Base-by-base conservation (phyloP, 345 rosid genomes). In the Carallia brachiata region DNA sequence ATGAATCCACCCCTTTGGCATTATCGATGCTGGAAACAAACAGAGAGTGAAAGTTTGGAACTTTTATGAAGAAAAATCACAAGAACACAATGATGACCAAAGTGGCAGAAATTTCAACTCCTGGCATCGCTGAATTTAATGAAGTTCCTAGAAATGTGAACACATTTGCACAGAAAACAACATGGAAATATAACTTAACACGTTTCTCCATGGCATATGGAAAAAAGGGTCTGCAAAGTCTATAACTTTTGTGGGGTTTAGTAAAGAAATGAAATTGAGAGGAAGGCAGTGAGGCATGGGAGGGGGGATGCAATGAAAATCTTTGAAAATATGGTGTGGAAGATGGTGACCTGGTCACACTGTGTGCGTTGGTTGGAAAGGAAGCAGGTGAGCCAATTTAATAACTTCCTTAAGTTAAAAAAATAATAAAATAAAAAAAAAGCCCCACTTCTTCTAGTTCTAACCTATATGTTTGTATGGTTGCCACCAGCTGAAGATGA, bases 1-100 rank as follows among this genome's bases (percentile, higher is more conserved):
- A 54, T 58, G 82, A 80, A 83, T 85, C 90, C 78, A 80, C 82
- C 94, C 87, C 78, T 80, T 74, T 76, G 88, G 82, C 98, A 93
- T 89, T 84, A 68, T 83, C 73, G 84, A 80, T 56, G 61, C 36
- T 34, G 75, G 80, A n/a, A n/a, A n/a, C n/a, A n/a, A n/a, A n/a
- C n/a, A n/a, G n/a, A n/a, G n/a, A 52, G 32, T 6, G 31, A 63
- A 70, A 73, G 30, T 67, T 64, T 40, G 65, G 15, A 62, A 15
- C 40, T 37, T 44, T 57, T 59, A 27, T n/a, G 17, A 17, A 17
- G 17, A 73, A 72, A 72, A 60, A 55, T 53, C 47, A 63, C 40
- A 67, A 67, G 67, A 77, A 28, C 72, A 75, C 67, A 57, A 67
- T 73, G 73, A 78, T 77, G 69, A 75, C 68, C 68, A 68, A n/a